Evolutionary conservation across 495 filamentous ascomycete species (phyloP), one percentile per base, ranked within the genome.

Genomic region (Glutinoglossum americanum): DNA sequence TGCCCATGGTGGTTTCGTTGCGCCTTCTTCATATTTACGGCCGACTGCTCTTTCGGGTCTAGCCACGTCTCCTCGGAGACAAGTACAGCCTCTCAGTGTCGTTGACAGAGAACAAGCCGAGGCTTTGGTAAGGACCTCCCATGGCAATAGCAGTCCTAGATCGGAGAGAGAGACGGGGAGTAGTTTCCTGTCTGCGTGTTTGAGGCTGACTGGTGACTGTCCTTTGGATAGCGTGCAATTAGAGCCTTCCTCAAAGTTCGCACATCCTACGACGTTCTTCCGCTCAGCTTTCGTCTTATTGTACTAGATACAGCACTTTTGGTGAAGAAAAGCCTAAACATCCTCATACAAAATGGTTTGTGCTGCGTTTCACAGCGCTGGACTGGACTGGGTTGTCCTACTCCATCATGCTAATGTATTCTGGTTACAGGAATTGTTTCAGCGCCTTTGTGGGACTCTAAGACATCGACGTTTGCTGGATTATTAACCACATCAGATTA

Each of bases 181-280:
- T 27, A 25, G 47, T 55, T 59, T 48, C 45, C 47, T 51, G 49
- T 21, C 17, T 1, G 15, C 13, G 2, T 41, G 15, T 35, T 35
- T 15, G 23, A 63, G 61, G 61, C 60, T 60, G 62, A 27, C 32
- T 59, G 30, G 57, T 15, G 32, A 51, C 35, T 67, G 59, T 41
- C 58, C 65, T 61, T 58, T 60, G 41, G 5, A 56, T 69, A 96
- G 89, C 79, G 80, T 72, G 82, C 84, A 58, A 86, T 99, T 66
- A 84, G 92, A 68, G 87, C 94, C 63, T 99, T 99, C 73, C 79
- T 99, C 64, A 95, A 90, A 69, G 85, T 94, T 60, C 83, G 92
- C 61, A 96, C 84, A 37, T 95, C 89, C 66, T 97, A 99, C 75
- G 92, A 99, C 71, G 93, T 99, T 61, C 79, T 99, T 25, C 92